Evolutionary conservation across 129 eudicot species (phyloP).

Genomic region (Sambucus nigra): DNA sequence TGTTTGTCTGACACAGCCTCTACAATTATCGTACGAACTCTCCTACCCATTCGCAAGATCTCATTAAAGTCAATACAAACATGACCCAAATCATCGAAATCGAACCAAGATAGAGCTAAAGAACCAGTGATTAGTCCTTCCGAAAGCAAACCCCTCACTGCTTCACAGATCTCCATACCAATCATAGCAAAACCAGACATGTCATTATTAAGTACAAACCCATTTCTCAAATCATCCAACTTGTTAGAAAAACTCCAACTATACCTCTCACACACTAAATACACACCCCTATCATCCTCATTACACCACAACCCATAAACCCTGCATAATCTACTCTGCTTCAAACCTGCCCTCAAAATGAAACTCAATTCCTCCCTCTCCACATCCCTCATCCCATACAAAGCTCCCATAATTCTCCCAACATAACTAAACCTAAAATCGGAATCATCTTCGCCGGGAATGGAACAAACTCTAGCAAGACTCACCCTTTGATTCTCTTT

Average conservation of each 20-base stretch:
- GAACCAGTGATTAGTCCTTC: conserved; percentile 40
- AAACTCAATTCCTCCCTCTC: conserved; percentile 28
- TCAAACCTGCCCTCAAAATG: conserved; percentile 28
- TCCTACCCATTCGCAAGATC: conserved; percentile 29
- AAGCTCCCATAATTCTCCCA: conserved; percentile 31
- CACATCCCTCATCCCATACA: conserved; percentile 37
- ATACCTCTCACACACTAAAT: conserved; percentile 38
- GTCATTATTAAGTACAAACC: conserved; percentile 2
- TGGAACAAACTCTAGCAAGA: conserved; percentile 35
- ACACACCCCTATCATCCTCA: conserved; percentile 31
- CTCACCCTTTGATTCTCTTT: conserved; percentile 37
- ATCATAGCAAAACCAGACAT: conserved; percentile 21
- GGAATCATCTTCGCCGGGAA: conserved; percentile 11
- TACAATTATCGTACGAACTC: conserved; percentile 21
- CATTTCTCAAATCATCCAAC: conserved; percentile 11
- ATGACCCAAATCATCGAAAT: conserved; percentile 48
- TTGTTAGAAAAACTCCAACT: conserved; percentile 3
- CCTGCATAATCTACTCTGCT: conserved; percentile 27
- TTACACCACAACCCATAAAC: conserved; percentile 67
- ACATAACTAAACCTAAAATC: conserved; percentile 33
- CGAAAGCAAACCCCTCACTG: conserved; percentile 30
- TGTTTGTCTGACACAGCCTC: conserved; percentile 11
- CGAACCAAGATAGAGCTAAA: conserved; percentile 35
- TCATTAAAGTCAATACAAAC: conserved; percentile 39
- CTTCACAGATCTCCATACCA: conserved; percentile 61